A percentile compares a stretch with the other conserved stretches of the same genome.
phyloP scores from a whole-genome alignment of 23 red algal genomes.

The Chondrus crispus region DNA sequence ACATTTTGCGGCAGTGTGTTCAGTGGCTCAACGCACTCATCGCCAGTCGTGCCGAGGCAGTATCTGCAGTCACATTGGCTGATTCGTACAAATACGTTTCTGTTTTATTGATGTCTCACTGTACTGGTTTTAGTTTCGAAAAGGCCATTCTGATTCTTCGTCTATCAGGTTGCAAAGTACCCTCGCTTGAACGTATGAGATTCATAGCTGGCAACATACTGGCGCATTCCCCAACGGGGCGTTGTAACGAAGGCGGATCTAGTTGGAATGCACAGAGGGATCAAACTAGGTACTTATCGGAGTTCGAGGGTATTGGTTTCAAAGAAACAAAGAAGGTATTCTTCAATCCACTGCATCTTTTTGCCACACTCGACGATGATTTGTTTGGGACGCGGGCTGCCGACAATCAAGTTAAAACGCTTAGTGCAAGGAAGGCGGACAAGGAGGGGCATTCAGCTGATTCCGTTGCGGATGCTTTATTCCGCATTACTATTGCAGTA shows the following conservation, averaged over 20 bases:
- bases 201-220: neutral
- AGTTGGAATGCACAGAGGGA: neutral
- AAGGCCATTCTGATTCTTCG: neutral
- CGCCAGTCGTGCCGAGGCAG: neutral
- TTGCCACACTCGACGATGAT: neutral
- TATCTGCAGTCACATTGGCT: neutral
- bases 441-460: neutral
- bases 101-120: neutral
- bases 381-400: neutral
- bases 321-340: neutral
- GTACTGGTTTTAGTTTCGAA: neutral
- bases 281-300: neutral
- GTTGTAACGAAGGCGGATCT: neutral
- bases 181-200: neutral
- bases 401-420: neutral
- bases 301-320: neutral
- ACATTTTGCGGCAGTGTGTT: neutral
- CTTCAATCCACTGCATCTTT: neutral
- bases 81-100: neutral
- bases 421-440: neutral
- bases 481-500: neutral
- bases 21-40: neutral
- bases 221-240: neutral
- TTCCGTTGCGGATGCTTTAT: neutral
- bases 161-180: neutral